Conservation (phyloP, 2,329 filamentous ascomycete species). For the Orbilia blumenaviensis region DNA sequence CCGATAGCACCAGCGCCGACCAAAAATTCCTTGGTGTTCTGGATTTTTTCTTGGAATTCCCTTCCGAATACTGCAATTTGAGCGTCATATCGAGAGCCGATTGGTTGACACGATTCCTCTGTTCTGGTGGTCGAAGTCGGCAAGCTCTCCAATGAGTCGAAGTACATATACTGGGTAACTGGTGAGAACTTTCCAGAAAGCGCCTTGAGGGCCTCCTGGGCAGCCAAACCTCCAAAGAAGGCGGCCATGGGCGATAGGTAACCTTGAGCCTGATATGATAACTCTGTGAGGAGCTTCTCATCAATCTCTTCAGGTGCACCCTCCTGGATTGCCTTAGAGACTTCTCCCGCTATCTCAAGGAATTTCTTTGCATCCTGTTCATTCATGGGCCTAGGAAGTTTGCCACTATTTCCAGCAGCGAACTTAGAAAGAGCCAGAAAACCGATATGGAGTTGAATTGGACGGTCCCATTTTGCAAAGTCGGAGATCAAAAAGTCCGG, state of each 20-base stretch:
- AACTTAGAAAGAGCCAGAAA: constrained; percentile 93
- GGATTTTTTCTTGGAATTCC: constrained; percentile 92
- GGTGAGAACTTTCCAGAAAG: constrained; percentile 98
- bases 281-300: constrained; percentile 89
- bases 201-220: constrained; percentile 94
- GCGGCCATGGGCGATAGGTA: constrained; percentile 92
- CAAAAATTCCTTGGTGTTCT: constrained; percentile 89
- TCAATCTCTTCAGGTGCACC: constrained; percentile 82
- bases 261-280: constrained; percentile 92
- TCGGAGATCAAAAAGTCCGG: constrained; percentile 92
- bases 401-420: constrained; percentile 73
- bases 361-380: constrained; percentile 83
- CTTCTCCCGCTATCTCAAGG: constrained; percentile 75
- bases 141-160: constrained; percentile 95
- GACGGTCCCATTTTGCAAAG: constrained; percentile 97
- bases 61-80: constrained; percentile 96
- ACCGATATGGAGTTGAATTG: constrained; percentile 87
- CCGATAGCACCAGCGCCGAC: constrained; percentile 97
- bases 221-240: constrained; percentile 90
- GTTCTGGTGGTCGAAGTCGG: constrained; percentile 78
- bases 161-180: constrained; percentile 95
- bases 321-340: constrained; percentile 70
- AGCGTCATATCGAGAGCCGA: constrained; percentile 88
- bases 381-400: constrained; percentile 83
- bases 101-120: constrained; percentile 86